Base-by-base conservation (phyloP, 2,329 filamentous ascomycete genomes). In the Sclerotinia trifoliorum region DNA sequence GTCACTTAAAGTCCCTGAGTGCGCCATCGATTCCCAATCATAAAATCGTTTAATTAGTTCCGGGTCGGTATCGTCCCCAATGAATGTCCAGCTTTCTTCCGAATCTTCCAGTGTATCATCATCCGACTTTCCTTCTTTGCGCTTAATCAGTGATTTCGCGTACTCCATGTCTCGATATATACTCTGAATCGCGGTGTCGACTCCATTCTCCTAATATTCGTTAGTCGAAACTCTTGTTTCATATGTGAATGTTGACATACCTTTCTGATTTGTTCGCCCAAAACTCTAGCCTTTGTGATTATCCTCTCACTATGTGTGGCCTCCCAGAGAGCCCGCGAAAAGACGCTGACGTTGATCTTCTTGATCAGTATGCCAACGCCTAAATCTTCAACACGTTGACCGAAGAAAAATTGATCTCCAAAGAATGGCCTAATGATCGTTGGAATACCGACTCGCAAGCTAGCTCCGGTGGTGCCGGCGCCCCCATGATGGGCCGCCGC, bases 381-480 rank as follows among this genome's bases (percentile, higher is more conserved):
- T 7, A 99, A 83, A 75, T 98, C 94, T 78, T 98, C 93, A 1
- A 98, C 91, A 5, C 95, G 86, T 42, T 85, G 87, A 8, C 93
- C 95, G 75, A 96, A 98, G 83, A 99, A 99, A 83, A 91, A 97
- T 77, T 99, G 95, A 75, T 99, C 95, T 6, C 95, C 95, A 77
- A 99, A 99, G 82, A 98, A 99, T 0, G 95, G 95, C 70, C 94
- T 92, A 77, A 98, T 91, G 71, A 99, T 94, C 0, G 95, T 98
- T 0, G 95, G 95, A 6, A 97, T 87, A 2, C 95, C 95, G 0
- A 94, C 94, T 65, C 95, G 86, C 61, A 99, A 82, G 78, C 93
- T 96, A 0, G 95, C 95, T 2, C 95, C 95, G 0, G 95, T 99
- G 0, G 95, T 99, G 2, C 95, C 95, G 5, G 93, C 92, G 6